phyloP scores from a whole-genome alignment of 331 rosid species.

The Quercus lobata region DNA sequence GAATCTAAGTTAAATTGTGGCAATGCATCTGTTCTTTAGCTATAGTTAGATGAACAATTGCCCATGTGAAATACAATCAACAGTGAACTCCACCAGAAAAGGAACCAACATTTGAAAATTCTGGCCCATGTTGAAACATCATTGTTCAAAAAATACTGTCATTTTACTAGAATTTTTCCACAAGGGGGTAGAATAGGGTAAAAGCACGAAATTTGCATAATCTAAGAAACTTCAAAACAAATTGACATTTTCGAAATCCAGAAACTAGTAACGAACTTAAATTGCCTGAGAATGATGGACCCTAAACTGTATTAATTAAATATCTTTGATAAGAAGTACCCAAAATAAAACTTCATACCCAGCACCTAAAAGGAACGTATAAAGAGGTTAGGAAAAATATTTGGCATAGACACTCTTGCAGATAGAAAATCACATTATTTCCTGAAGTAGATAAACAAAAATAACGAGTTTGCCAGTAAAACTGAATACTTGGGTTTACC shows the following conservation, averaged over 20 bases:
- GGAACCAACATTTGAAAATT: neutral
- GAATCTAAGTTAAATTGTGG: conserved; percentile 10
- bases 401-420: neutral
- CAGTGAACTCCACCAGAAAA: neutral
- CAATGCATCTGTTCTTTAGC: neutral
- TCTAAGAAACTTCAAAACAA: neutral
- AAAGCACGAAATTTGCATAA: neutral
- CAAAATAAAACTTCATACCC: neutral
- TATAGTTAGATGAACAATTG: neutral
- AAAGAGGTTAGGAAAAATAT: neutral
- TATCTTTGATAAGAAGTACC: neutral
- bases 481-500: conserved; percentile 41
- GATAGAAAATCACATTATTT: neutral
- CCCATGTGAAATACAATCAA: neutral
- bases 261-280: neutral
- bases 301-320: neutral
- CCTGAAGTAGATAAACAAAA: neutral
- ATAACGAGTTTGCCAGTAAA: neutral
- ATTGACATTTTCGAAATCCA: neutral
- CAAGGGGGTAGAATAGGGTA: neutral
- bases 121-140: neutral
- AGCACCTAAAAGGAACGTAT: neutral
- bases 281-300: neutral
- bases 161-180: neutral
- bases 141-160: neutral